phyloP scores from a whole-genome alignment of 331 rosid species.

The Rhamnella rubrinervis region DNA sequence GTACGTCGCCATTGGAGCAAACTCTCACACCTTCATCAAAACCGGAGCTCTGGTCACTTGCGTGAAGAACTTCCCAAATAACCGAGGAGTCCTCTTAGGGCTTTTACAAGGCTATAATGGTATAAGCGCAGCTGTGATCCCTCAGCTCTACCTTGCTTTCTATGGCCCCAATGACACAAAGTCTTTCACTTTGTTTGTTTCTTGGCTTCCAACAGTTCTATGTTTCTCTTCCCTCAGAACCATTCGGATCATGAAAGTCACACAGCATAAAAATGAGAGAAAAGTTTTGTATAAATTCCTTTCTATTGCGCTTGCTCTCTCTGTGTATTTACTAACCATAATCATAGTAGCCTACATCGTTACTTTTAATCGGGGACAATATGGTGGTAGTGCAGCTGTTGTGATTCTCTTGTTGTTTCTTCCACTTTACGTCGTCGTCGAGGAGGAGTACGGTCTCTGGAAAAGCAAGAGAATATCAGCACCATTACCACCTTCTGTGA shows the following conservation, averaged over 20 bases:
- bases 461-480: not conserved
- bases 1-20: slow-evolving; percentile 23
- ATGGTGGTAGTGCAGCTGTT: not conserved
- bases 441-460: slow-evolving; percentile 11
- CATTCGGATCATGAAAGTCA: slow-evolving; percentile 20
- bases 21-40: slow-evolving; percentile 22
- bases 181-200: slow-evolving; percentile 22
- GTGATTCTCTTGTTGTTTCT: slow-evolving; percentile 14
- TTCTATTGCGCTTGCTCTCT: slow-evolving; percentile 15
- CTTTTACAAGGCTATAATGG: slow-evolving; percentile 17
- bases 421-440: slow-evolving; percentile 14
- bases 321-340: slow-evolving; percentile 17
- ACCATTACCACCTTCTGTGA: too few relatives aligned
- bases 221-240: slow-evolving; percentile 11
- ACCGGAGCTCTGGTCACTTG: slow-evolving; percentile 24
- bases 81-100: slow-evolving; percentile 23
- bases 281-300: slow-evolving; percentile 19
- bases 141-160: slow-evolving; percentile 26
- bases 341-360: slow-evolving; percentile 7
- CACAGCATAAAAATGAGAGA: slow-evolving; percentile 15
- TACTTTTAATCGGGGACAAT: not conserved
- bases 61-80: slow-evolving; percentile 26
- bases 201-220: slow-evolving; percentile 27
- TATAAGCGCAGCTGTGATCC: slow-evolving; percentile 19
- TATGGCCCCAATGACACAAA: slow-evolving; percentile 19